Evolutionary conservation across 192 early-diverging fungal genomes (phyloP).

Genomic region (Dissophora ornata): DNA sequence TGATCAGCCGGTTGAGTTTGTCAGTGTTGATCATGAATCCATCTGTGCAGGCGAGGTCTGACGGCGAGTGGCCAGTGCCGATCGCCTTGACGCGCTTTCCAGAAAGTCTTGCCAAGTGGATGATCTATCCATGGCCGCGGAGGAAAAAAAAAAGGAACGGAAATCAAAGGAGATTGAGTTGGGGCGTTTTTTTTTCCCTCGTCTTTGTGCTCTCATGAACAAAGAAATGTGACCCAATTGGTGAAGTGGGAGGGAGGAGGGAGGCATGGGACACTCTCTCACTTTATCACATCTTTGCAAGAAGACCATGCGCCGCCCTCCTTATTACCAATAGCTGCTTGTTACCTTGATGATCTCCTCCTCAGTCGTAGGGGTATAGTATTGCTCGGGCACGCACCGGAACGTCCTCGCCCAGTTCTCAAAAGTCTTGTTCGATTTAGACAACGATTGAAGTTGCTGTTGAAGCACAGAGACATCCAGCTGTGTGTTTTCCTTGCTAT

Average conservation of each 20-base stretch:
- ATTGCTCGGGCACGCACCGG: conserved; percentile 63
- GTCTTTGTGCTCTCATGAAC: too few species aligned
- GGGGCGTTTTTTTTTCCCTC: too few species aligned
- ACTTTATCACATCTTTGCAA: not conserved
- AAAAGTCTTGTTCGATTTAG: conserved; percentile 49
- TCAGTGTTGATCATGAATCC: conserved; percentile 78
- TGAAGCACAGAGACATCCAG: conserved; percentile 7
- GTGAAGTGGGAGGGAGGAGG: too few species aligned
- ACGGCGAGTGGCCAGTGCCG: conserved; percentile 81
- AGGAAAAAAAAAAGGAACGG: not conserved
- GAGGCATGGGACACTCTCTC: too few species aligned
- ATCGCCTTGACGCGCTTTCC: conserved; percentile 69
- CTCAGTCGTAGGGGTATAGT: conserved; percentile 70
- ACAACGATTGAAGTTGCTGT: conserved; percentile 27
- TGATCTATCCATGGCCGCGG: too few species aligned
- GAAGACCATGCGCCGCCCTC: too few species aligned
- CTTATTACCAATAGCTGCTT: too few species aligned
- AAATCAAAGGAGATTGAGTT: too few species aligned
- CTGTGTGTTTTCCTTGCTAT: not conserved
- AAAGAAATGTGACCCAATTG: too few species aligned
- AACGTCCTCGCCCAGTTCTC: conserved; percentile 80
- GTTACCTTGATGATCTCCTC: conserved; percentile 68
- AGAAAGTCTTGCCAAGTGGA: conserved; percentile 53
- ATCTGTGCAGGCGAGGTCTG: conserved; percentile 74
- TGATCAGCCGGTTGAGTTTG: conserved; percentile 66